Evolutionary conservation across 495 filamentous ascomycete genomes (phyloP), one percentile per base, ranked within the genome.

Genomic region (Neurospora tetraspora): DNA sequence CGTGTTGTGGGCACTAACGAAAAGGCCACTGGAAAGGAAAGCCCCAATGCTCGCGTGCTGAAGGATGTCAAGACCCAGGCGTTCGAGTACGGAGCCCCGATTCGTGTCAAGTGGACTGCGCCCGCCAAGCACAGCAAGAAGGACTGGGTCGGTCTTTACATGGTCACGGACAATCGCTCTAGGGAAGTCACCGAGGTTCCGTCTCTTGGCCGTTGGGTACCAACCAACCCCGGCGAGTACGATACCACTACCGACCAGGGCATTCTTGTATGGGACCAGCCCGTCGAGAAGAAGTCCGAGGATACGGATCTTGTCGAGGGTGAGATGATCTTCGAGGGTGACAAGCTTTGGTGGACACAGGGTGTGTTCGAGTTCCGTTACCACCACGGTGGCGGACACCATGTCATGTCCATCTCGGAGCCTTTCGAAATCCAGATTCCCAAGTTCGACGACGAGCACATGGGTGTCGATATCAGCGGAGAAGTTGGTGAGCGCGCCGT

Each of bases 361-460:
- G 96, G 96, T 69, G 91, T 94, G 45, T 98, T 96, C 78, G 96
- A 99, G 77, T 94, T 99, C 83, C 90, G 96, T 11, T 98, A 97
- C 82, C 96, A 99, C 85, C 96, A 99, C 83, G 91, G 93, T 75
- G 93, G 93, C 72, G 92, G 92, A 77, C 93, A 98, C 81, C 93
- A 93, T 76, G 95, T 98, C 78, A 97, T 99, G 96, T 91, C 94
- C 23, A 93, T 98, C 75, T 97, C 94, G 18, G 86, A 92, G 77
- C 94, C 96, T 0, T 98, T 99, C 77, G 96, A 98, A 81, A 92
- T 98, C 68, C 89, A 90, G 20, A 91, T 98, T 74, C 83, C 85
- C 59, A 90, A 89, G 69, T 93, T 96, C 74, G 92, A 95, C 75
- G 89, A 89, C 71, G 87, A 90, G 45, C 53, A 61, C 53, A 61